Evolutionary conservation across 495 filamentous ascomycete genomes (phyloP).

Genomic region (Lichenothelia convexa): DNA sequence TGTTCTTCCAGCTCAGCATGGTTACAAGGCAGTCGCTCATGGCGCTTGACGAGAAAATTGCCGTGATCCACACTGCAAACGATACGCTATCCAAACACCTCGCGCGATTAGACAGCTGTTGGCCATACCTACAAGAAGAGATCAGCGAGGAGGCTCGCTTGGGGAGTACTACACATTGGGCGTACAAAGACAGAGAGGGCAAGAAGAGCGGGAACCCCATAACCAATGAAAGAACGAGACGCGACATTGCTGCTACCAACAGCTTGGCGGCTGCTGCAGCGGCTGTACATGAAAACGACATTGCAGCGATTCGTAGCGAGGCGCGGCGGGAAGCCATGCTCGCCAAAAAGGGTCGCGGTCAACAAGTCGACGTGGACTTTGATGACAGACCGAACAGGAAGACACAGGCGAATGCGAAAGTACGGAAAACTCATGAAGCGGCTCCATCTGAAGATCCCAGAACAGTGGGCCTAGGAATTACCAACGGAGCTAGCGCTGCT

Average conservation of each 20-base stretch:
- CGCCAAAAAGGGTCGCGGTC: conserved; percentile 26
- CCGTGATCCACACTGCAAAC: conserved; percentile 76
- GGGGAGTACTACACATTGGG: conserved; percentile 87
- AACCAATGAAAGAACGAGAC: conserved; percentile 48
- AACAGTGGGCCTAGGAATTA: conserved; percentile 38
- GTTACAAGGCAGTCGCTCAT: conserved; percentile 48
- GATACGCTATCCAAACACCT: conserved; percentile 78
- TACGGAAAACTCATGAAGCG: conserved; percentile 32
- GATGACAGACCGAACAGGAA: conserved; percentile 52
- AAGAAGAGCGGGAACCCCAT: conserved; percentile 38
- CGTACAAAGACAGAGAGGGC: conserved; percentile 67
- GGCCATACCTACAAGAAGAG: conserved; percentile 65
- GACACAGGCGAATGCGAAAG: conserved; percentile 34
- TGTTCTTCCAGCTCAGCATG: conserved; percentile 33
- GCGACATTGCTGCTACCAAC: conserved; percentile 56
- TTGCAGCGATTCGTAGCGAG: conserved; percentile 56
- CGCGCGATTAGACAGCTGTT: conserved; percentile 63
- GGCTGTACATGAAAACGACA: conserved; percentile 59
- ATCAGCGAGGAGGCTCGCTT: conserved; percentile 87
- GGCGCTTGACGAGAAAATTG: conserved; percentile 89
- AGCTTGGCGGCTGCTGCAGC: conserved; percentile 46
- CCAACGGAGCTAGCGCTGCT: conserved; percentile 10
- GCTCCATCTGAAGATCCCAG: conserved; percentile 5
- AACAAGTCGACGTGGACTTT: conserved; percentile 55
- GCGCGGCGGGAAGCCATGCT: conserved; percentile 56